Evolutionary conservation across 805 yeast species (phyloP), one percentile per base, ranked within the genome.

Genomic region (Starmera dryadoides): DNA sequence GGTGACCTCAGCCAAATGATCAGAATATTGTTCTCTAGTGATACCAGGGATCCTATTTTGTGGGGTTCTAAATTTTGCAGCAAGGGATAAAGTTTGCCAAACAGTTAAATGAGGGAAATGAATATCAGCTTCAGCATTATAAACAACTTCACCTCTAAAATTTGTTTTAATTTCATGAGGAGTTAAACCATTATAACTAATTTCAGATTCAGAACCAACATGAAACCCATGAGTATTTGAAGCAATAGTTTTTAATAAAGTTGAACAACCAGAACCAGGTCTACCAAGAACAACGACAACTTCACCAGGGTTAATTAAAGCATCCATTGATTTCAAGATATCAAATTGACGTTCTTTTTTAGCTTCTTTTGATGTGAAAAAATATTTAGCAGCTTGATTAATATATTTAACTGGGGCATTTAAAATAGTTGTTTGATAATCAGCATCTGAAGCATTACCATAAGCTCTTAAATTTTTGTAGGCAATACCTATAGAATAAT

Each of bases 261-360:
- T 77, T 6, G 84, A 64, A 49, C 86, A 79, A 33, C 86, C 86
- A 29, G 83, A 70, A 49, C 91, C 91, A 1, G 91, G 91, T 59
- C 89, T 73, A 41, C 93, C 91, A 34, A 83, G 63, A 10, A 83
- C 89, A 39, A 82, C 84, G 5, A 81, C 75, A 34, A 81, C 66
- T 44, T 80, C 80, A 40, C 88, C 87, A 2, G 87, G 82, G 39
- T 63, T 64, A 30, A 75, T 53, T 14, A 72, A 45, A 19, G 80
- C 85, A 44, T 77, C 81, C 74, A 72, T 67, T 14, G 73, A 59
- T 49, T 71, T 71, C 53, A 71, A 64, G 46, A 67, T 75, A 47
- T 60, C 73, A 48, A 61, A 75, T 41, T 51, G 54, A 42, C 47
- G 56, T 39, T 45, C 57, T 43, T 42, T 50, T 43, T 49, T 55